Percentiles rank a stretch among this genome's conserved stretches.
Evolutionary conservation across 495 filamentous ascomycete species (phyloP).

Genomic region (Rhizodiscina lignyota): DNA sequence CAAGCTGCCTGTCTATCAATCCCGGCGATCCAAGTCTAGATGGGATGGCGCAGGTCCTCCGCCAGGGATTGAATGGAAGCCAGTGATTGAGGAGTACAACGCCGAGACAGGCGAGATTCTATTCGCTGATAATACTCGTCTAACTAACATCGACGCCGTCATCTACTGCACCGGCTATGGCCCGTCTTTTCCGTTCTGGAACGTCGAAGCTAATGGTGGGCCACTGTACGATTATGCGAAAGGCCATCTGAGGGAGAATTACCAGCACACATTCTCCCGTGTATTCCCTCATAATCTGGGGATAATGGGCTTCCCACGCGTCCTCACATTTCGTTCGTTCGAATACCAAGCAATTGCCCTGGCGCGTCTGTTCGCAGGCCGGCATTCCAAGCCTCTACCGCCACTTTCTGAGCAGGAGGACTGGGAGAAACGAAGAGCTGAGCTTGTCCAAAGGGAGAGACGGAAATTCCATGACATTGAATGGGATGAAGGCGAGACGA

Average conservation of each 20-base stretch:
- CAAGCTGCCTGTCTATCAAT: conserved; percentile 26
- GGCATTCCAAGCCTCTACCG: conserved; percentile 24
- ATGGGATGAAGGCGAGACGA: no score
- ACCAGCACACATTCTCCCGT: conserved; percentile 30
- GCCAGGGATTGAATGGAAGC: conserved; percentile 28
- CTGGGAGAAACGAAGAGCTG: no score
- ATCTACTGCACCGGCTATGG: conserved; percentile 35
- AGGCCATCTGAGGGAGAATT: conserved; percentile 17
- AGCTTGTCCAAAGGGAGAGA: no score
- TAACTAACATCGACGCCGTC: conserved; percentile 26
- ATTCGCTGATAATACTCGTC: conserved; percentile 25
- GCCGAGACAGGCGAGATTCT: conserved; percentile 19
- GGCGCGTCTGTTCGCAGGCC: conserved; percentile 25
- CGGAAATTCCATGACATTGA: no score
- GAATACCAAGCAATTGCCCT: conserved; percentile 35
- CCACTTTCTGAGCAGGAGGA: conserved; percentile 16
- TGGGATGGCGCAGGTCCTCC: conserved; percentile 29
- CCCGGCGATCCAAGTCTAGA: conserved; percentile 23
- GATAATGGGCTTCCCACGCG: no score
- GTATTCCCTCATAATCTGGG: no score
- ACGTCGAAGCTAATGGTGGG: conserved; percentile 20
- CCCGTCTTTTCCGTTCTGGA: conserved; percentile 33
- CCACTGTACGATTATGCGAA: conserved; percentile 25
- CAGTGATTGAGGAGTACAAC: conserved; percentile 22
- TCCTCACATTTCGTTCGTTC: conserved; percentile 31